Evolutionary conservation across 176 grass and related monocot species (phyloP).

Genomic region (Bolboschoenus planiculmis): DNA sequence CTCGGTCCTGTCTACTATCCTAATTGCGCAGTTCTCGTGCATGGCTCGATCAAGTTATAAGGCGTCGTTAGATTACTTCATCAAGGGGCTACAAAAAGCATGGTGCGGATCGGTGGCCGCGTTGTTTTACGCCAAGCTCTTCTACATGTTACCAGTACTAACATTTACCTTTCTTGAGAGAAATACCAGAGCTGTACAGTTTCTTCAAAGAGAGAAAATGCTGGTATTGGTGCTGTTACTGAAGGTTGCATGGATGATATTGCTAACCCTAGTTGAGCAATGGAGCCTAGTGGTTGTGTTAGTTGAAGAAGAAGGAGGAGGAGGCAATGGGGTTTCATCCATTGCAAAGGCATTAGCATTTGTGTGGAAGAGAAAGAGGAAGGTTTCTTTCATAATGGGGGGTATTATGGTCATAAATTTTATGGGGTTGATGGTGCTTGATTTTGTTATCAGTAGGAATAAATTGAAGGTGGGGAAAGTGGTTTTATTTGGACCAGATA

Average conservation of each 20-base stretch:
- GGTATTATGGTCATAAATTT: neutral
- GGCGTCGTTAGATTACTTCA: neutral
- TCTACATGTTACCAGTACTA: slow-evolving; percentile 2
- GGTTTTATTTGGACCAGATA: neutral
- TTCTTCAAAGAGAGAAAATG: slow-evolving; percentile 15
- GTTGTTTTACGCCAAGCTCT: neutral
- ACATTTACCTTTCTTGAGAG: slow-evolving; percentile 6
- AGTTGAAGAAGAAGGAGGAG: slow-evolving; percentile 15
- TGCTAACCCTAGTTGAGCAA: neutral
- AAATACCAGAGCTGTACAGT: slow-evolving; percentile 6
- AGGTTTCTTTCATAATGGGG: neutral
- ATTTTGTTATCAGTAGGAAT: neutral
- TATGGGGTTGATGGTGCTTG: neutral
- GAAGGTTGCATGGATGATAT: slow-evolving; percentile 9
- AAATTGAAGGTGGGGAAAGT: neutral
- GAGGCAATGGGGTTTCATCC: neutral
- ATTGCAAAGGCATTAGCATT: neutral
- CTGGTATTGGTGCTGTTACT: neutral
- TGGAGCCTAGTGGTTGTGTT: slow-evolving; percentile 15
- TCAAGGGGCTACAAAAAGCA: neutral
- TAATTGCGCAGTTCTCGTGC: neutral
- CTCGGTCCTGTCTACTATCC: neutral
- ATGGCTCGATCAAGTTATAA: neutral
- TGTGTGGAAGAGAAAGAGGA: neutral
- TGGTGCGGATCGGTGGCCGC: neutral